Conservation (phyloP, 495 filamentous ascomycete species). For the Annulohypoxylon maeteangense region DNA sequence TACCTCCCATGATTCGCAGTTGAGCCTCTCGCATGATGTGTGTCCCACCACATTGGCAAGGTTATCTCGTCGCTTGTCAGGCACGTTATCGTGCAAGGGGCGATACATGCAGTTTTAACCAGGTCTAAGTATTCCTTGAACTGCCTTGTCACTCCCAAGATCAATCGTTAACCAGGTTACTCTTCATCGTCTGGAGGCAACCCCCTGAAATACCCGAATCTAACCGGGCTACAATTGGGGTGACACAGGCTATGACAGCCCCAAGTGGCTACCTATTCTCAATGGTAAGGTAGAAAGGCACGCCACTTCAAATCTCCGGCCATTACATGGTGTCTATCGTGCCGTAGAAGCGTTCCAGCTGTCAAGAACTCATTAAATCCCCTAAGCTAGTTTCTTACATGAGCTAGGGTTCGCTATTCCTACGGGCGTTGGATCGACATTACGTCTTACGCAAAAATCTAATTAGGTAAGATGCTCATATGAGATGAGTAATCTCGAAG, state of each 20-base stretch:
- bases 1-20: background rate
- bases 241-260: background rate
- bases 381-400: background rate
- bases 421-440: background rate
- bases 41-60: background rate
- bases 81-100: slow-evolving; percentile 5
- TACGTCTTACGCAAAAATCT: background rate
- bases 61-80: background rate
- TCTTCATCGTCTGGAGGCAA: background rate
- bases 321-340: background rate
- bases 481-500: background rate
- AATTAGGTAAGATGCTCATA: background rate
- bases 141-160: background rate
- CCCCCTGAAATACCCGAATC: background rate
- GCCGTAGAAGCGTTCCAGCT: background rate
- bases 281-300: background rate
- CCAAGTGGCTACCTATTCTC: background rate
- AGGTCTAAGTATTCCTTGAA: background rate
- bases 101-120: background rate
- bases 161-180: background rate
- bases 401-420: background rate
- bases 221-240: background rate
- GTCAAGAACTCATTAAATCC: background rate
- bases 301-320: background rate
- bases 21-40: background rate